phyloP scores from a whole-genome alignment of 2,329 filamentous ascomycete species.

The Lizonia empirigonia region DNA sequence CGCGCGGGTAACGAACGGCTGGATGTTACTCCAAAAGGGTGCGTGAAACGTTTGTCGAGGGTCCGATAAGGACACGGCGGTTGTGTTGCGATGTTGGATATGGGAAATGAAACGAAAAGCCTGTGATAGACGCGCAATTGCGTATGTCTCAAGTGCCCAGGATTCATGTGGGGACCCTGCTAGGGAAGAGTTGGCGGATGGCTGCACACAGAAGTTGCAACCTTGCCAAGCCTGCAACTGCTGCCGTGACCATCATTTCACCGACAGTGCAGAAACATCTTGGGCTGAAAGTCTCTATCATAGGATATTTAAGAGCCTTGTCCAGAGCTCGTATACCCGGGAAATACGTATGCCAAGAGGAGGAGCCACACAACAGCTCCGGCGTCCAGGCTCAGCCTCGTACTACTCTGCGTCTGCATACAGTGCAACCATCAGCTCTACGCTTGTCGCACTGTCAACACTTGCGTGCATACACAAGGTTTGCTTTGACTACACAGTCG shows the following conservation, averaged over 20 bases:
- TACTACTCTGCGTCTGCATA: constrained; percentile 7
- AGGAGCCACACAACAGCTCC: constrained; percentile 16
- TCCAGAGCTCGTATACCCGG: constrained; percentile 10
- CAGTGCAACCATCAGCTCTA: background rate
- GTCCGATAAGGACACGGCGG: constrained; percentile 7
- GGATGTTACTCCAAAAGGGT: constrained; percentile 20
- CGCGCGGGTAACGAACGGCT: constrained; percentile 31
- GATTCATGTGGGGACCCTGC: constrained; percentile 21
- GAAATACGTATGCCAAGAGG: constrained; percentile 16
- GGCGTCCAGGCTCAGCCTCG: constrained; percentile 14
- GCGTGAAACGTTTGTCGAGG: constrained; percentile 10
- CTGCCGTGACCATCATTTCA: background rate
- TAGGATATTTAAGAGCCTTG: background rate
- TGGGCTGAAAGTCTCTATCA: background rate
- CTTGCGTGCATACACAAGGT: no score
- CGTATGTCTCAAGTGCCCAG: constrained; percentile 24
- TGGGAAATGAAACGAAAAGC: constrained; percentile 17
- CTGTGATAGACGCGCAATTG: constrained; percentile 26
- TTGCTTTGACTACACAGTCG: background rate
- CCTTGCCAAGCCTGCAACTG: constrained; percentile 9
- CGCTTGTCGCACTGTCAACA: background rate
- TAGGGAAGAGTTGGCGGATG: constrained; percentile 20
- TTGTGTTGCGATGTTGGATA: constrained; percentile 5
- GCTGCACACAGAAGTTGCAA: constrained; percentile 14
- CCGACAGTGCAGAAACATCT: background rate